phyloP scores from a whole-genome alignment of 2,329 filamentous ascomycete genomes.

The Claviceps sp. region DNA sequence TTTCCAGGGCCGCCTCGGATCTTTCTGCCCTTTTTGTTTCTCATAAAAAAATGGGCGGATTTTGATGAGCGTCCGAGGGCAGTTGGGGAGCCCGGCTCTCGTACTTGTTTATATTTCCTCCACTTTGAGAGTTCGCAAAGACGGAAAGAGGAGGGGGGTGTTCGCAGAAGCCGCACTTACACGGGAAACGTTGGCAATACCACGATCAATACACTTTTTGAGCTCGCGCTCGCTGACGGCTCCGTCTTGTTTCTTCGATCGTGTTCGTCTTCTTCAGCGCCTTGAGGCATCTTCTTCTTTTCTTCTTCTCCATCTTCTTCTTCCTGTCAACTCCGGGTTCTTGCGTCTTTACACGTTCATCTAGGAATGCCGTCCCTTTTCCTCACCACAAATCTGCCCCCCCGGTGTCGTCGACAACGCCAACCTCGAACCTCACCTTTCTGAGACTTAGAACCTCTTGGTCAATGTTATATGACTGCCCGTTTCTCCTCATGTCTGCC shows the following conservation, averaged over 20 bases:
- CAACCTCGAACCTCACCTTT: slow-evolving; percentile 3
- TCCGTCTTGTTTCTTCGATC: background rate
- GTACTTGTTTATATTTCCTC: slow-evolving; percentile 1
- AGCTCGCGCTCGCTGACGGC: background rate
- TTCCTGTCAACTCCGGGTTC: background rate
- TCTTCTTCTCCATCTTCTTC: background rate
- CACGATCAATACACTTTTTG: slow-evolving; percentile 1
- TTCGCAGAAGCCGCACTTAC: slow-evolving; percentile 5
- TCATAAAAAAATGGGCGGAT: slow-evolving; percentile 15
- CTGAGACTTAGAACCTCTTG: background rate
- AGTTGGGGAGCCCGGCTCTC: slow-evolving; percentile 1
- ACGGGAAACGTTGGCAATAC: background rate
- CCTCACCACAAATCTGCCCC: background rate
- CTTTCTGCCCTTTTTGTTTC: slow-evolving; percentile 7
- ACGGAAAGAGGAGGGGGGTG: slow-evolving; percentile 3
- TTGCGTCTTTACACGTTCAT: background rate
- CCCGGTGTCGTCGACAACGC: slow-evolving; percentile 5
- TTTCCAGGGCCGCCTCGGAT: slow-evolving; percentile 6
- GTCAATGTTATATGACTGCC: background rate
- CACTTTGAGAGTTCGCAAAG: background rate
- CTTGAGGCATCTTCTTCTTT: no score
- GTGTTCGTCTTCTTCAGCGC: background rate
- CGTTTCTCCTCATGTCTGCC: slow-evolving; percentile 16
- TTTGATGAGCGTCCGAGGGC: slow-evolving; percentile 5
- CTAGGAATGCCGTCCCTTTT: background rate